A percentile compares a stretch with the other conserved stretches of the same genome.
phyloP scores from a whole-genome alignment of 1,139 yeast genomes.

The Lodderomyces pseudojiufengensis region DNA sequence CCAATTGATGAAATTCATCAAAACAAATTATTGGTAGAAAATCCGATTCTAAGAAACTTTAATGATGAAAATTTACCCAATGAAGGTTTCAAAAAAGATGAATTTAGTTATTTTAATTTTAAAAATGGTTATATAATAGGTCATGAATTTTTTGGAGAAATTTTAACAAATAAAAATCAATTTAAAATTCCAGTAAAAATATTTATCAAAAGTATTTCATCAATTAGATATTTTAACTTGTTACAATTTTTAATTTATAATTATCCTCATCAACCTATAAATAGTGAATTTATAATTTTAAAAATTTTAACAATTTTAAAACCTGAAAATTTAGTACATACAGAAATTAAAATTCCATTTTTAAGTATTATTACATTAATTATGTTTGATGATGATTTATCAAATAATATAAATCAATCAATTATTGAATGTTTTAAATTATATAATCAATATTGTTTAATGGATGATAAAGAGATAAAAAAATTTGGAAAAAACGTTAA shows the following conservation, averaged over 20 bases:
- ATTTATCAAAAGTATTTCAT: constrained; percentile 15
- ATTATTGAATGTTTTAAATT: constrained; percentile 10
- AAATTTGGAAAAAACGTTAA: constrained; percentile 3
- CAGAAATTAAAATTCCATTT: neutral
- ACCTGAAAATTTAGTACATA: constrained; percentile 1
- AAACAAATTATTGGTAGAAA: too few relatives aligned
- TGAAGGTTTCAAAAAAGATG: constrained; percentile 6
- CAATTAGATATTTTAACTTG: constrained; percentile 14
- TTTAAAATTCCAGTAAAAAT: constrained; percentile 6
- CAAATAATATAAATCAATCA: constrained; percentile 4
- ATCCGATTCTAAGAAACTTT: constrained; percentile 6
- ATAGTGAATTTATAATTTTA: constrained; percentile 4
- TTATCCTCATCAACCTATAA: constrained; percentile 2
- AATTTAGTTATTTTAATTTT: constrained; percentile 4
- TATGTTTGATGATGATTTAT: neutral
- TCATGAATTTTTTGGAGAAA: constrained; percentile 4
- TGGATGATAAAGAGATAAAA: constrained; percentile 2
- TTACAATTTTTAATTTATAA: constrained; percentile 12
- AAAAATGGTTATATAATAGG: constrained; percentile 2
- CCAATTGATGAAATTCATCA: neutral
- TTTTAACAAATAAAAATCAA: constrained; percentile 3
- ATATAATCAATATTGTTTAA: constrained; percentile 5
- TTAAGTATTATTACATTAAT: constrained; percentile 1
- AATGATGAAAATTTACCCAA: constrained; percentile 9
- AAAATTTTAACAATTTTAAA: constrained; percentile 4